Percentiles rank a stretch among this genome's conserved stretches.
phyloP scores from a whole-genome alignment of 1,284 basidiomycete species.

The Leccinum solheimii region DNA sequence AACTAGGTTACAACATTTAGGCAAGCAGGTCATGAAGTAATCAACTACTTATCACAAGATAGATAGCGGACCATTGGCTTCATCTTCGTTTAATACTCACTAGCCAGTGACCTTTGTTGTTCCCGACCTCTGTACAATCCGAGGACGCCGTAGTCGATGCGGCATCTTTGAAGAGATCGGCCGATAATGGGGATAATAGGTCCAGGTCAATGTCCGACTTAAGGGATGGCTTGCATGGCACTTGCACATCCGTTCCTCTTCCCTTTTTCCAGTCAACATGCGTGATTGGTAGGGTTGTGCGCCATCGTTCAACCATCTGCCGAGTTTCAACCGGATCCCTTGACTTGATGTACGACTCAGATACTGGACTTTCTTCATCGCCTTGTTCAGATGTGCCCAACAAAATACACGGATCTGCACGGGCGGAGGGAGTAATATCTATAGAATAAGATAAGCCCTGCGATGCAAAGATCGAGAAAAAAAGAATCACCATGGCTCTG shows the following conservation, averaged over 20 bases:
- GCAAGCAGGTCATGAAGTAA: neutral
- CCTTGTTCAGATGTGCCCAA: constrained; percentile 27
- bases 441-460: constrained; percentile 1
- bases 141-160: constrained; percentile 34
- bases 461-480: neutral
- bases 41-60: neutral
- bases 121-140: constrained; percentile 34
- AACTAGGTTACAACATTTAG: neutral
- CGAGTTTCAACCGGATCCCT: constrained; percentile 29
- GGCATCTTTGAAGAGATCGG: constrained; percentile 30
- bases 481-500: constrained; percentile 34
- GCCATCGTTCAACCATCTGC: constrained; percentile 35
- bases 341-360: constrained; percentile 24
- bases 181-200: constrained; percentile 22
- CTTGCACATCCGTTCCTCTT: constrained; percentile 7
- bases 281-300: constrained; percentile 25
- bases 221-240: constrained; percentile 5
- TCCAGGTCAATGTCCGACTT: constrained; percentile 12
- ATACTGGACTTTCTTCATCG: constrained; percentile 7
- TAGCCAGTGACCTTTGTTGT: constrained; percentile 34
- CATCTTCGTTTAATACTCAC: constrained; percentile 32
- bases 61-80: neutral
- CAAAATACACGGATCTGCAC: constrained; percentile 9
- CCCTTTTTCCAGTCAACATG: constrained; percentile 17
- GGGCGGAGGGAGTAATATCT: constrained; percentile 29